A percentile compares a stretch with the other conserved stretches of the same genome.
phyloP scores from a whole-genome alignment of 768 basidiomycete species.

The Melanogaster broomeanus region DNA sequence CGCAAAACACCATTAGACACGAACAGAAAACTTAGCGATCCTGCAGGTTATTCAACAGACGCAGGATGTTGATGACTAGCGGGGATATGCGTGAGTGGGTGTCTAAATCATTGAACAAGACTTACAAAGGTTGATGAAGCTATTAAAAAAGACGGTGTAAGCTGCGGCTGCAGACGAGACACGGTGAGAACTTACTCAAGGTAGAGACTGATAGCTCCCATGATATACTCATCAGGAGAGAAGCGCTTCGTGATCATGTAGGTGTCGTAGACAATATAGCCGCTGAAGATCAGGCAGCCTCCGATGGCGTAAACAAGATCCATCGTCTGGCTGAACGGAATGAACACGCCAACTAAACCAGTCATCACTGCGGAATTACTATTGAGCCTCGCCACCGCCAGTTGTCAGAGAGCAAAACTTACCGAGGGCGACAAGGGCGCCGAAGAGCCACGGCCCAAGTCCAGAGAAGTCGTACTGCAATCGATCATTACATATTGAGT shows the following conservation, averaged over 20 bases:
- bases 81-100: constrained; percentile 1
- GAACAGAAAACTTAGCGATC: constrained; percentile 34
- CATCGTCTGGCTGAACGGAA: constrained; percentile 82
- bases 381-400: not conserved
- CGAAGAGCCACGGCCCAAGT: constrained; percentile 90
- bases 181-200: constrained; percentile 68
- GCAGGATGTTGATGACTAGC: constrained; percentile 81
- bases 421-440: constrained; percentile 78
- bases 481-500: not conserved
- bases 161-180: not conserved
- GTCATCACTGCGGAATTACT: constrained; percentile 58
- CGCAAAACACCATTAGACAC: not conserved
- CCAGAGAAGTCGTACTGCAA: constrained; percentile 90
- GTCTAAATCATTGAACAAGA: constrained; percentile 10
- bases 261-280: constrained; percentile 90
- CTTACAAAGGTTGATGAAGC: constrained; percentile 88
- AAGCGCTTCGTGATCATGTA: constrained; percentile 85
- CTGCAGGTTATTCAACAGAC: constrained; percentile 64
- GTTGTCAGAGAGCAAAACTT: constrained; percentile 23
- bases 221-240: constrained; percentile 91
- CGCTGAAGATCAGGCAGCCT: constrained; percentile 83
- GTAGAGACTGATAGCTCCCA: constrained; percentile 91
- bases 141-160: constrained; percentile 32
- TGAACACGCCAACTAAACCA: constrained; percentile 78
- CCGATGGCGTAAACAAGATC: constrained; percentile 81